Evolutionary conservation across 495 filamentous ascomycete genomes (phyloP), one percentile per base, ranked within the genome.

Genomic region (Lentithecium fluviatile): DNA sequence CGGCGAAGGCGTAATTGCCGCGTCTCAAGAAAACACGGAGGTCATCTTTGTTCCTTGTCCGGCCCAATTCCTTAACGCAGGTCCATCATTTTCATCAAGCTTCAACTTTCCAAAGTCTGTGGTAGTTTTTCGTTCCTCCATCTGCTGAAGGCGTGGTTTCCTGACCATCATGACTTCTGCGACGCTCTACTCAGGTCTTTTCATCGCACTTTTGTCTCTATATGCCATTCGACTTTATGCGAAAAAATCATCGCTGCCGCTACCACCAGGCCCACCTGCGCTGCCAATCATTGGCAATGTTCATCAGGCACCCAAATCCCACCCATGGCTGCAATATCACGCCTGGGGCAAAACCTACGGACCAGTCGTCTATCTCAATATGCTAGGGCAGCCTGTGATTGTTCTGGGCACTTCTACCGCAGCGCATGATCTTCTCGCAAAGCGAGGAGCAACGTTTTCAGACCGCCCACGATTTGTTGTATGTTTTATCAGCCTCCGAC

Each of bases 281-380:
- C 56, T 74, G 13, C 73, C 73, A 0, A 51, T 77, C 0, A 45
- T 75, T 10, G 75, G 75, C 1, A 77, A 77, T 19, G 60, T 76
- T 24, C 72, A 75, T 52, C 71, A 74, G 23, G 60, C 66, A 23
- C 58, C 62, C 24, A 64, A 24, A 36, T 25, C 1, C 21, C 43
- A 55, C n/a, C 60, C 56, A 7, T 57, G 68, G 68, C 25, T 36
- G 13, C 60, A 52, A 20, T 67, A 65, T 45, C 24, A 66, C 13
- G 36, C 68, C 46, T 74, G 69, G 72, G 38, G 51, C 62, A 25
- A 72, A 29, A 48, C 45, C 17, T 72, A 74, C 45, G 70, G 73
- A 2, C 72, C 70, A 0, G 62, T 75, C 32, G 57, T 73, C 19
- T 55, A 45, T 29, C n/a, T 65, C 5, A 53, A 63, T 11, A 65